Percentiles rank a stretch among this genome's conserved stretches.
phyloP scores from a whole-genome alignment of 148 eudicot species.

The Selenicereus undatus region DNA sequence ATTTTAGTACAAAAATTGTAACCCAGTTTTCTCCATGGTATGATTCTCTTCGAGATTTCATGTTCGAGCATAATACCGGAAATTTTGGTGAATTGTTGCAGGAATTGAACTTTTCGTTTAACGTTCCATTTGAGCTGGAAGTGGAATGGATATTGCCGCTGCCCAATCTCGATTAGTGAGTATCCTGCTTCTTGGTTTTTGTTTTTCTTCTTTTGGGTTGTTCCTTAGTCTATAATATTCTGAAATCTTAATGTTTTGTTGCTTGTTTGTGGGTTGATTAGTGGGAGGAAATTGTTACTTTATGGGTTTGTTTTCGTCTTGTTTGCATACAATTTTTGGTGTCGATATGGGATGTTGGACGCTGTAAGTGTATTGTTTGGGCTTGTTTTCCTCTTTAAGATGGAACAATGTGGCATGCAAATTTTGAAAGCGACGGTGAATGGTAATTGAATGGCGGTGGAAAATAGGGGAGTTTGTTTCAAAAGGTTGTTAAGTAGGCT shows the following conservation, averaged over 20 bases:
- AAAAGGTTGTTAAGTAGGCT: slow-evolving; percentile 4
- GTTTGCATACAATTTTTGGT: neutral
- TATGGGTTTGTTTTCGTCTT: neutral
- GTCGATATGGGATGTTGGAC: neutral
- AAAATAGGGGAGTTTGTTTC: neutral
- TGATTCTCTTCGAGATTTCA: neutral
- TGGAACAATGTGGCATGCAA: neutral
- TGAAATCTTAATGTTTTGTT: neutral
- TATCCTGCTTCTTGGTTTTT: neutral
- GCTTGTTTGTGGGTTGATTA: neutral
- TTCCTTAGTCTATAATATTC: neutral
- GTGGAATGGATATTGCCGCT: slow-evolving; percentile 16
- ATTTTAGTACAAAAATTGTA: neutral
- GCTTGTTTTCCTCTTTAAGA: neutral
- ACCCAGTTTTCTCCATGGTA: neutral
- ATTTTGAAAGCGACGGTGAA: neutral
- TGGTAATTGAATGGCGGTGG: neutral
- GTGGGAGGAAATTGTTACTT: neutral
- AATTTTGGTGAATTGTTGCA: neutral
- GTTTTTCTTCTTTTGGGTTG: neutral
- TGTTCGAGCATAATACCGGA: neutral
- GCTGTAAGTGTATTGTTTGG: neutral
- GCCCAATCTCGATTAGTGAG: slow-evolving; percentile 20
- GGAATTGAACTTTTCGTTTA: neutral
- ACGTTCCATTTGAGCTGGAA: neutral